These are phyloP conservation scores for Brasenia schreberi DNA, from an alignment of 164 flowering plant species.

Conservation along the genomic window DNA sequence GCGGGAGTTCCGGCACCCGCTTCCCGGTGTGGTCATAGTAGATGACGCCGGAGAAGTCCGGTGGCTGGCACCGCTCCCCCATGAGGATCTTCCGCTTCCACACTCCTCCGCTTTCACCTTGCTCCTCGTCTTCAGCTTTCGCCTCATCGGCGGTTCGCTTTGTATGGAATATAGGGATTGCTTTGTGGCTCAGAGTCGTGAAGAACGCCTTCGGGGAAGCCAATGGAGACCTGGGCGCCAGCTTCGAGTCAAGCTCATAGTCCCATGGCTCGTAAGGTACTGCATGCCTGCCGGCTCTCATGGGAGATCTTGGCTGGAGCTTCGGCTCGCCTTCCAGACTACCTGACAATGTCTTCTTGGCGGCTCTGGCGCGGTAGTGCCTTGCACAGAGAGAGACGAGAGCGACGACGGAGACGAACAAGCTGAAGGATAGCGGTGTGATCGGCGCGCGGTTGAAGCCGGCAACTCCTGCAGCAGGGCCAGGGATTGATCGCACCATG, in stretches of 20 bases:
- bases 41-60: slow-evolving; percentile 67
- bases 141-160: slow-evolving; percentile 5
- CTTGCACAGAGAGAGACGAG: slow-evolving; percentile 28
- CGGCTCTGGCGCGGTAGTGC: slow-evolving; percentile 3
- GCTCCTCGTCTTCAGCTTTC: slow-evolving; percentile 4
- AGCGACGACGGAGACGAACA: slow-evolving; percentile 21
- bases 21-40: slow-evolving; percentile 47
- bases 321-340: background rate
- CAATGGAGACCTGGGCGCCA: slow-evolving; percentile 13
- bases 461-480: background rate
- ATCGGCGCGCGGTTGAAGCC: background rate
- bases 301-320: background rate
- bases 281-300: background rate
- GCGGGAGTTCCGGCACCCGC: slow-evolving; percentile 29
- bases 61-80: slow-evolving; percentile 70
- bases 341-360: background rate
- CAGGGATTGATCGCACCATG: background rate
- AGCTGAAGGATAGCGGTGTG: slow-evolving; percentile 11
- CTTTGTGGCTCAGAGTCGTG: slow-evolving; percentile 31
- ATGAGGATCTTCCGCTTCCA: slow-evolving; percentile 60
- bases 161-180: slow-evolving; percentile 15
- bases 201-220: slow-evolving; percentile 30
- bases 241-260: background rate
- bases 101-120: slow-evolving; percentile 32
- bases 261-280: background rate